Evolutionary conservation across 83 land plant species (phyloP).

Genomic region (Diphasiastrum complanatum): DNA sequence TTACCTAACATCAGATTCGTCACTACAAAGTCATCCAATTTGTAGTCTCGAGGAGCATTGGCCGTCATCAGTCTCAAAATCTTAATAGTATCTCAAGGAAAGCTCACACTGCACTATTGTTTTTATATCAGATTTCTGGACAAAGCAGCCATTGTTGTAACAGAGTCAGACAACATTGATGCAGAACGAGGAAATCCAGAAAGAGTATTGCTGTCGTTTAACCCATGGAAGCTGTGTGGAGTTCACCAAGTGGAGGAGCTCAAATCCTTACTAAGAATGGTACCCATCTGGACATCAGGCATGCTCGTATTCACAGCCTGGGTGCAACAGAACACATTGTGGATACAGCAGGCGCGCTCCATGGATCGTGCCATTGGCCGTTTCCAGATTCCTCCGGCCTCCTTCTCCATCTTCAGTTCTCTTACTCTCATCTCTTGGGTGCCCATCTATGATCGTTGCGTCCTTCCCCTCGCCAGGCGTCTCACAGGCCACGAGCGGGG

Average conservation of each 20-base stretch:
- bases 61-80: no score
- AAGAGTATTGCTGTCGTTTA: no score
- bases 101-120: no score
- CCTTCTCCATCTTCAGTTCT: conserved; percentile 16
- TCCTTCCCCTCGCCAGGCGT: conserved; percentile 35
- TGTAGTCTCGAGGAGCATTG: no score
- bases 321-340: conserved; percentile 30
- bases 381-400: conserved; percentile 21
- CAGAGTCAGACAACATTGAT: conserved; percentile 15
- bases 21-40: no score
- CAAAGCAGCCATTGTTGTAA: conserved; percentile 35
- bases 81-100: no score
- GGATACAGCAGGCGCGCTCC: conserved; percentile 27
- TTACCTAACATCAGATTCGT: no score
- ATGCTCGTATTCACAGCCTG: conserved; percentile 18
- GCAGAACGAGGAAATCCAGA: conserved; percentile 5
- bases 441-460: conserved; percentile 37
- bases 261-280: conserved; percentile 29
- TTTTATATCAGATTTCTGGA: conserved; percentile 46
- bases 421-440: conserved; percentile 17
- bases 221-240: conserved; percentile 41
- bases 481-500: conserved; percentile 39
- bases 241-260: conserved; percentile 38
- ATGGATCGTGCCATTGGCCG: conserved; percentile 24
- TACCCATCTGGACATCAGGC: conserved; percentile 32